These are phyloP conservation scores for Fusarium solani-melongenae DNA, from an alignment of 2,329 filamentous ascomycete species.

Conservation along the genomic window DNA sequence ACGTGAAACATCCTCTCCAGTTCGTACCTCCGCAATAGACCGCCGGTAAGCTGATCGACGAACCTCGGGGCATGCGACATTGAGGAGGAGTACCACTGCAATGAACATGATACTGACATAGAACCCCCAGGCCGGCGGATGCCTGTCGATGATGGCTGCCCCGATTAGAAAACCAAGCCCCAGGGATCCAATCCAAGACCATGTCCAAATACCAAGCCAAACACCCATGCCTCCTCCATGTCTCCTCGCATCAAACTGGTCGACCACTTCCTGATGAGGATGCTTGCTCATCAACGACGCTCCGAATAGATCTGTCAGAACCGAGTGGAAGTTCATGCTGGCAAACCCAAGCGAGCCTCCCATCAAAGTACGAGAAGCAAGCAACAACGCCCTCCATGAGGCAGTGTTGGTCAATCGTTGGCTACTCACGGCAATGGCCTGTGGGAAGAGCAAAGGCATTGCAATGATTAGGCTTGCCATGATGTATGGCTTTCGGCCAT, in stretches of 20 bases:
- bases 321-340: constrained; percentile 80
- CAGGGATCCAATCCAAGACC: constrained; percentile 79
- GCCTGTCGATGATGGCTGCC: constrained; percentile 72
- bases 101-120: constrained; percentile 78
- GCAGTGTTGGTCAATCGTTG: constrained; percentile 66
- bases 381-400: constrained; percentile 68
- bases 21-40: constrained; percentile 73
- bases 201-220: constrained; percentile 84
- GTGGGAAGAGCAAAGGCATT: constrained; percentile 79
- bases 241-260: constrained; percentile 74
- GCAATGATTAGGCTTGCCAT: constrained; percentile 74
- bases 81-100: constrained; percentile 73
- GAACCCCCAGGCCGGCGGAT: constrained; percentile 79
- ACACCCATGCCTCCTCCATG: constrained; percentile 82
- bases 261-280: constrained; percentile 78
- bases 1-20: constrained; percentile 62
- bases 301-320: constrained; percentile 79
- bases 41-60: constrained; percentile 75
- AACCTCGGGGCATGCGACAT: constrained; percentile 78
- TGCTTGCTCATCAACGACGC: constrained; percentile 78
- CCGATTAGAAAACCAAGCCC: constrained; percentile 79
- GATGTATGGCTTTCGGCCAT: constrained; percentile 83
- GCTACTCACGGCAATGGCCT: constrained; percentile 73
- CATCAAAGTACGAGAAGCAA: constrained; percentile 73
- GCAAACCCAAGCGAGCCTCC: constrained; percentile 78